These are phyloP conservation scores for Gossypium davidsonii DNA, from an alignment of 441 rosid species.

Conservation along the genomic window DNA sequence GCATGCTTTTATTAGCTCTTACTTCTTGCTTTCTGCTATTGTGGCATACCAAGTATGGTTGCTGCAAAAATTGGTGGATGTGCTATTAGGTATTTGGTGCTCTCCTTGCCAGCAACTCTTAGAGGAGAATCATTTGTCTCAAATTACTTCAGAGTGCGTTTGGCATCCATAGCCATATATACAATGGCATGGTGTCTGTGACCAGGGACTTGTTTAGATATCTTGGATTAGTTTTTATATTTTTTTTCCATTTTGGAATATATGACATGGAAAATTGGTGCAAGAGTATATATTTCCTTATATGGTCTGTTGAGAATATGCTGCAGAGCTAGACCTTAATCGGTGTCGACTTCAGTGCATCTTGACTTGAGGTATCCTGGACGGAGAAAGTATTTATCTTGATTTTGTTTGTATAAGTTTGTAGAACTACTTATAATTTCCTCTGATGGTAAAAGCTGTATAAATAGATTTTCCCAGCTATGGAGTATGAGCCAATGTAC, in stretches of 20 bases:
- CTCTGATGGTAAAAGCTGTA: background rate
- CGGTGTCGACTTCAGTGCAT: background rate
- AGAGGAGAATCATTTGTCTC: background rate
- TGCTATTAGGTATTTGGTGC: background rate
- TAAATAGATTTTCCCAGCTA: conserved; percentile 4
- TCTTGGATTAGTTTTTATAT: background rate
- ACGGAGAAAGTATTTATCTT: background rate
- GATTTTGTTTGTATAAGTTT: background rate
- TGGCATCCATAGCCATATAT: background rate
- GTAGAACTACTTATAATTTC: conserved; percentile 1
- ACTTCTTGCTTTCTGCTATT: conserved; percentile 1
- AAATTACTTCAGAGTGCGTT: conserved; percentile 8
- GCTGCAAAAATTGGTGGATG: background rate
- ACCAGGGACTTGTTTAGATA: background rate
- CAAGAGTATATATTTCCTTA: background rate
- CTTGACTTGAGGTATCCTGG: conserved; percentile 1
- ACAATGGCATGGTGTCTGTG: background rate
- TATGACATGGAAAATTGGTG: background rate
- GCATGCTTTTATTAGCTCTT: background rate
- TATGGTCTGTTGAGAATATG: background rate
- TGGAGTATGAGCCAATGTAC: background rate
- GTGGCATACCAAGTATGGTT: background rate
- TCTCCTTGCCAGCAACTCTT: background rate
- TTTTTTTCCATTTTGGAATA: background rate
- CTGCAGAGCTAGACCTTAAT: conserved; percentile 3